Percentiles rank a stretch among this genome's conserved stretches.
phyloP scores from a whole-genome alignment of 1,284 basidiomycete species.

The Termitomyces sp. region DNA sequence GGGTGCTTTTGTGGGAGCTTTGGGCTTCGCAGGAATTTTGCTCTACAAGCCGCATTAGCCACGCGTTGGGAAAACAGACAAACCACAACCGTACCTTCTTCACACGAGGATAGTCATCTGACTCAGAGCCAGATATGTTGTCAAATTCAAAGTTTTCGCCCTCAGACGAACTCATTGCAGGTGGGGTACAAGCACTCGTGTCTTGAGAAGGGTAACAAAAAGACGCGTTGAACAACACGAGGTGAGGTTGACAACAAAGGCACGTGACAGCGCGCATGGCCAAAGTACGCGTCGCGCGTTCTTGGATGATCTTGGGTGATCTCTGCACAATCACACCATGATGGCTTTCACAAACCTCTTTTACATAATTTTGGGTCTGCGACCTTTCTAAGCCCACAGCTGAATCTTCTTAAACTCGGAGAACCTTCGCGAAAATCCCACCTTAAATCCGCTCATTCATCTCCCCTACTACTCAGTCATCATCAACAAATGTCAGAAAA shows the following conservation, averaged over 20 bases:
- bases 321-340: too few species aligned
- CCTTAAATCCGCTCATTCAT: not conserved
- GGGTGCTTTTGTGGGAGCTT: constrained; percentile 28
- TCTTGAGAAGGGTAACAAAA: constrained; percentile 1
- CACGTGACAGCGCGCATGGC: constrained; percentile 14
- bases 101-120: constrained; percentile 58
- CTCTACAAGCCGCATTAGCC: constrained; percentile 14
- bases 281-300: constrained; percentile 9
- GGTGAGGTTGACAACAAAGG: constrained; percentile 8
- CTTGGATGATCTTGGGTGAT: too few species aligned
- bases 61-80: not conserved
- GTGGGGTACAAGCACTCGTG: not conserved
- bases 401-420: not conserved
- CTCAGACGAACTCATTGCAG: constrained; percentile 48
- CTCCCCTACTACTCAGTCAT: not conserved
- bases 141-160: constrained; percentile 62
- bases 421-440: not conserved
- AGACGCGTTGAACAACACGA: constrained; percentile 2
- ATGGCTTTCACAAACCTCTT: not conserved
- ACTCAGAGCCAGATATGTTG: constrained; percentile 54
- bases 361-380: constrained; percentile 10
- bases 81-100: constrained; percentile 46
- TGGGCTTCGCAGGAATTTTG: constrained; percentile 41
- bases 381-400: constrained; percentile 3
- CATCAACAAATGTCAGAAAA: constrained; percentile 1